Evolutionary conservation across 73 alveolate species (phyloP), one percentile per base, ranked within the genome.

Genomic region (Tetrahymena borealis): DNA sequence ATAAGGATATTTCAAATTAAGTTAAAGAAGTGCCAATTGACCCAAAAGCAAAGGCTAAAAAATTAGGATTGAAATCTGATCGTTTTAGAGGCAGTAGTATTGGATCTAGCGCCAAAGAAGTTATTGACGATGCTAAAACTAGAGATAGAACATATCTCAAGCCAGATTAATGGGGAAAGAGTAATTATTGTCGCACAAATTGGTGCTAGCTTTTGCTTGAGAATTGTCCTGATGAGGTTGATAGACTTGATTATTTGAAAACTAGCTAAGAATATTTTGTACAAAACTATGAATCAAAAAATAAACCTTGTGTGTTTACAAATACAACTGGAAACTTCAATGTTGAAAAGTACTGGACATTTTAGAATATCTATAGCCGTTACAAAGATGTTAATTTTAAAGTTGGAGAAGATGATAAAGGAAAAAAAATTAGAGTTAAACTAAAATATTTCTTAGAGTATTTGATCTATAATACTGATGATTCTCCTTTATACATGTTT

Each of bases 391-490:
- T 94, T 18, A 37, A 40, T 38, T 94, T 97, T 77, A 96, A 95
- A 79, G 94, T 97, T 12, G 99, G 99, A 5, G 99, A 97, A 79
- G 97, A 97, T 91, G 98, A 97, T 79, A 95, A 96, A n/a, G 99
- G 99, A 4, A 92, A 96, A 16, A 96, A 96, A 39, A 95, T 97
- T 11, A 96, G 96, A 91, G 90, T 97, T 3, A 95, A 94, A 18
- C 91, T 97, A 78, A 95, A 95, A 90, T 93, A 97, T 90, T 97
- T 93, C 90, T 60, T 97, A 32, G 98, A 96, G 90, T 97, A 97
- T 93, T 91, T 97, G 96, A 91, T 95, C 7, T 94, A 95, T 85
- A 95, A 95, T 42, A 95, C 95, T 31, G 99, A 97, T 90, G 99
- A 97, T 90, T 91, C 97, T 37, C 99, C 99, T 10, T 85, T 97